phyloP scores from a whole-genome alignment of 2,329 filamentous ascomycete genomes.

The Aspergillus sp. region DNA sequence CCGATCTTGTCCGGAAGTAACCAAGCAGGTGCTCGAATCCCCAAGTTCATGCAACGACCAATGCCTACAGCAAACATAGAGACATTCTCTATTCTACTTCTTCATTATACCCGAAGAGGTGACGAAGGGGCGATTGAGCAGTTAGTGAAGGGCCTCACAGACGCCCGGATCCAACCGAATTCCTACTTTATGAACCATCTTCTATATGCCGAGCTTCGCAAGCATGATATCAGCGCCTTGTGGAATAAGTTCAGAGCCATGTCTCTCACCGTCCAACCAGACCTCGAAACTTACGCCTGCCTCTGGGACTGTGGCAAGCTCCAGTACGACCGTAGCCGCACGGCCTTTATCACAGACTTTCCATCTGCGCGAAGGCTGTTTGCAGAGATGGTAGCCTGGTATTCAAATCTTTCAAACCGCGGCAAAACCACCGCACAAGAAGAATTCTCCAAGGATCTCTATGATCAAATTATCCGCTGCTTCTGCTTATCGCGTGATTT shows the following conservation, averaged over 20 bases:
- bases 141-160: slow-evolving; percentile 65
- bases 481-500: slow-evolving; percentile 57
- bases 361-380: slow-evolving; percentile 53
- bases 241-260: slow-evolving; percentile 61
- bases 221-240: slow-evolving; percentile 60
- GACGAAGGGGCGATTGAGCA: slow-evolving; percentile 62
- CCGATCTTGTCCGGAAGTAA: slow-evolving; percentile 35
- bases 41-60: slow-evolving; percentile 45
- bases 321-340: slow-evolving; percentile 53
- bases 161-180: slow-evolving; percentile 69
- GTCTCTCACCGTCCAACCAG: slow-evolving; percentile 60
- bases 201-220: slow-evolving; percentile 68
- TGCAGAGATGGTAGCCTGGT: slow-evolving; percentile 55
- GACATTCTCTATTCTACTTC: slow-evolving; percentile 75
- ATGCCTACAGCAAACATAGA: slow-evolving; percentile 70
- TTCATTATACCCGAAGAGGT: slow-evolving; percentile 69
- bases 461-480: slow-evolving; percentile 57
- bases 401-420: slow-evolving; percentile 37
- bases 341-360: slow-evolving; percentile 52
- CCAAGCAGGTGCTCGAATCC: slow-evolving; percentile 34
- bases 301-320: slow-evolving; percentile 63
- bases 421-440: slow-evolving; percentile 33
- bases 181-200: slow-evolving; percentile 81
- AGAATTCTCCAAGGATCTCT: slow-evolving; percentile 54
- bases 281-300: slow-evolving; percentile 70